A percentile compares a stretch with the other conserved stretches of the same genome.
Conservation (phyloP, 257 asterid genomes). For the Coffea canephora region DNA sequence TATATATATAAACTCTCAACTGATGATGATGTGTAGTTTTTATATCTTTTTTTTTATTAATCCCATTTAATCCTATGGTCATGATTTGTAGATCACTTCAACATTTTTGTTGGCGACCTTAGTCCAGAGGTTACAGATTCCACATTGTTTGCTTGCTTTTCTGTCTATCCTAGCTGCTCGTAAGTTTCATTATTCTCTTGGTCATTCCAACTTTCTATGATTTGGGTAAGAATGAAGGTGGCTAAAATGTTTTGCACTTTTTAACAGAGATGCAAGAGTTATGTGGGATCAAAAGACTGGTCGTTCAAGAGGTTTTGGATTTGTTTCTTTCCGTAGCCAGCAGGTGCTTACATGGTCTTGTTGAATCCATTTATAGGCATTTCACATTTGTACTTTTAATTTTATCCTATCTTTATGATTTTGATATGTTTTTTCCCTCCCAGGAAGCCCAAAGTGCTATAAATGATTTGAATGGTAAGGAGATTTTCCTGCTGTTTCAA, state of each 20-base stretch:
- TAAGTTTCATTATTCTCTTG: constrained; percentile 30
- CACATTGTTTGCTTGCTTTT: constrained; percentile 65
- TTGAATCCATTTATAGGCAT: not conserved
- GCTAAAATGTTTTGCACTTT: constrained; percentile 12
- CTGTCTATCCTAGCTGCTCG: constrained; percentile 71
- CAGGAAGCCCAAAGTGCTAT: constrained; percentile 90
- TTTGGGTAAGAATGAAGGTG: not conserved
- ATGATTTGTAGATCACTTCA: constrained; percentile 59
- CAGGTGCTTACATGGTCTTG: constrained; percentile 40
- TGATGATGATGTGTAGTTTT: not conserved
- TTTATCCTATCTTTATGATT: not conserved
- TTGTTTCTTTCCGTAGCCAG: constrained; percentile 81
- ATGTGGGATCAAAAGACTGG: constrained; percentile 99
- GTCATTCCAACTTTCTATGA: not conserved
- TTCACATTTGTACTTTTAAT: not conserved
- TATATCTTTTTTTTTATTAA: not conserved
- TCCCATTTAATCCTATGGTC: not conserved
- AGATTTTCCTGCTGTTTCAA: not conserved
- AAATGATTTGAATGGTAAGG: constrained; percentile 74
- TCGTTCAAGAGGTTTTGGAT: constrained; percentile 91
- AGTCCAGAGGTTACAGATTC: constrained; percentile 95
- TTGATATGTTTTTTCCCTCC: constrained; percentile 10
- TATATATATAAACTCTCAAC: constrained; percentile 11
- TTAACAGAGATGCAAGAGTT: constrained; percentile 77
- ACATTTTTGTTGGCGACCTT: constrained; percentile 87